Base-by-base conservation (phyloP, 306 rosid species). In the Gastrolobium villosum region DNA sequence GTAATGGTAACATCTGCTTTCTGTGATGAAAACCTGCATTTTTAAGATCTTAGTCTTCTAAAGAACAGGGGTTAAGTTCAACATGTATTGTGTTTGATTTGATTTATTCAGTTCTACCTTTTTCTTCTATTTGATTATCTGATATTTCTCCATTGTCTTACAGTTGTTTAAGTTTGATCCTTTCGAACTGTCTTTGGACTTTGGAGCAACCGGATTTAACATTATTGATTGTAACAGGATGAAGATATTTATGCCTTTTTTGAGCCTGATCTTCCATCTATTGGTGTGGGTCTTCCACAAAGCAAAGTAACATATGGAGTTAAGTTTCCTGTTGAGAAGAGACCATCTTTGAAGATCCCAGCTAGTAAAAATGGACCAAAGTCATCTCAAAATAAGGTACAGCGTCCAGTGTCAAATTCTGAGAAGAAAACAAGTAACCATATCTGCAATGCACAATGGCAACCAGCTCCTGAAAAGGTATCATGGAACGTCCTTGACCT, bases 401-500 rank as follows among this genome's bases (percentile, higher is more conserved):
- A 82, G 32, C 50, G 84, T 14, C 48, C 80, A 44, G 11, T 36
- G 20, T 74, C 82, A 28, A 92, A 81, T 78, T 30, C 79, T 3
- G 94, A 86, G 76, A 88, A 79, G 88, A 91, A 82, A 86, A 31
- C 57, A 7, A 72, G 64, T 11, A 93, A 84, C 72, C 87, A 89
- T 55, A 56, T 59, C 59, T 35, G 65, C 65, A 77, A 83, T 45
- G 69, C 75, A n/a, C 69, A 79, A 5, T 81, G 88, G 46, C 75
- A 72, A 54, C 81, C 85, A 15, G 79, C 88, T 32, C 87, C 90
- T 2, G 94, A 91, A 61, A 93, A 85, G 84, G 77, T 72, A 10
- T 86, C 96, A 6, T 91, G 94, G 94, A 93, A 86, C 28, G 94
- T 93, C 31, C 98, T 93, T 54, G 98, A 93, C 84, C 93, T 93